Conservation (phyloP, 305 asterid species). For the Fraxinus xanthoxyloides region DNA sequence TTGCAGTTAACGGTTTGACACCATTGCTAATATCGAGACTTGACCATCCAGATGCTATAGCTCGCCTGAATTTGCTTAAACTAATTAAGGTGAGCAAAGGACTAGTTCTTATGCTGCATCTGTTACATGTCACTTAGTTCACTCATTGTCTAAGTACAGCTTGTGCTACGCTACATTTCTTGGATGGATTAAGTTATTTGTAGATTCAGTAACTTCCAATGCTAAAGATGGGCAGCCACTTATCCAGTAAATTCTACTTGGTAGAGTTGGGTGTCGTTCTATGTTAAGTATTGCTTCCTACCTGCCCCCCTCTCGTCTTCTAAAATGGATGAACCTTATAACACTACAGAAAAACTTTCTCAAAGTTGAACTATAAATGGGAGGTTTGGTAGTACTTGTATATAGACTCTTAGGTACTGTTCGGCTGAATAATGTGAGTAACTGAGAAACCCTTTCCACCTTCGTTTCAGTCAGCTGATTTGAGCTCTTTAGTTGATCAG, state of each 20-base stretch:
- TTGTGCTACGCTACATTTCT: neutral
- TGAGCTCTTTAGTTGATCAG: neutral
- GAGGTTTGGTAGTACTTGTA: neutral
- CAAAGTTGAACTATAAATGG: neutral
- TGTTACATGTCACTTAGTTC: constrained; percentile 8
- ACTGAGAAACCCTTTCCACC: neutral
- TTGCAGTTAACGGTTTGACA: constrained; percentile 95
- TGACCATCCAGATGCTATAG: constrained; percentile 96
- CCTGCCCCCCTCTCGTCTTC: neutral
- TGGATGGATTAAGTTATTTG: neutral
- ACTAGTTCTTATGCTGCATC: constrained; percentile 15
- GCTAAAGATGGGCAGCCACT: neutral
- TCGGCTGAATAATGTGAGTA: neutral
- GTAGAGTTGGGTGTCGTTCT: neutral
- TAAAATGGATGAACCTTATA: neutral
- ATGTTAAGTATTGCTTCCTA: neutral
- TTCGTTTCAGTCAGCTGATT: neutral
- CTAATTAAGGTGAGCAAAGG: constrained; percentile 71
- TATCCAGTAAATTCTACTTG: neutral
- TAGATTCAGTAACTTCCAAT: neutral
- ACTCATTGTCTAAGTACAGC: neutral
- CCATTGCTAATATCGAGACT: constrained; percentile 84
- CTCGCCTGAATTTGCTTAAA: constrained; percentile 87
- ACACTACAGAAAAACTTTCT: neutral
- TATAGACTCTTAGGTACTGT: neutral